A percentile compares a stretch with the other conserved stretches of the same genome.
Evolutionary conservation across 768 basidiomycete genomes (phyloP).

Genomic region (Leucogyrophana mollusca): DNA sequence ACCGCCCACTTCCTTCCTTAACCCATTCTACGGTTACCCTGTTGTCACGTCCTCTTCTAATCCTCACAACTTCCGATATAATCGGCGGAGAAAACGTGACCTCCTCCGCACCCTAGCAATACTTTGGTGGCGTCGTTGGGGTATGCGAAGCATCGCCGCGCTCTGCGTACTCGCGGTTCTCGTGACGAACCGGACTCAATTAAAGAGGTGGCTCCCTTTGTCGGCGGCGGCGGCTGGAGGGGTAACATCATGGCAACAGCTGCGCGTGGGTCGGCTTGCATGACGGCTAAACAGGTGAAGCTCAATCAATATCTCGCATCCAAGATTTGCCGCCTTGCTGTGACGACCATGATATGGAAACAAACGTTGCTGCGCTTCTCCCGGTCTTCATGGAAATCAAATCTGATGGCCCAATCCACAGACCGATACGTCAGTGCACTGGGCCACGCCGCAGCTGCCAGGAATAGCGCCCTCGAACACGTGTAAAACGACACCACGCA

Average conservation of each 20-base stretch:
- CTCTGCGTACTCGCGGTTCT: conserved; percentile 31
- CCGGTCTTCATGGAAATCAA: too few relatives aligned
- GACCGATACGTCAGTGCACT: too few relatives aligned
- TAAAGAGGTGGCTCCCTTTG: conserved; percentile 2
- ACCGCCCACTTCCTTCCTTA: conserved; percentile 58
- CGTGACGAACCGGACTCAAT: conserved; percentile 25
- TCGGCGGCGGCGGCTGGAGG: neutral
- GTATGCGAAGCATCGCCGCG: conserved; percentile 36
- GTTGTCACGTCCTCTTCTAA: conserved; percentile 28
- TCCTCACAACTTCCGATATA: conserved; percentile 49
- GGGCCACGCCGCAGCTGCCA: too few relatives aligned
- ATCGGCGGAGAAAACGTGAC: conserved; percentile 69
- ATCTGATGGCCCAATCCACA: too few relatives aligned
- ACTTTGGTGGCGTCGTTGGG: conserved; percentile 71
- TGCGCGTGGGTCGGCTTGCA: neutral
- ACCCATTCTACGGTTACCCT: conserved; percentile 80
- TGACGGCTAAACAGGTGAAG: neutral
- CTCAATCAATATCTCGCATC: too few relatives aligned
- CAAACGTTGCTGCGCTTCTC: too few relatives aligned
- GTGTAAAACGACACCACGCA: neutral
- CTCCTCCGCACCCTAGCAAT: conserved; percentile 57
- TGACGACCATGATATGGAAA: too few relatives aligned
- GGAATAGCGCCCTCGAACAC: too few relatives aligned
- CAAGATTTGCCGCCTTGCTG: too few relatives aligned
- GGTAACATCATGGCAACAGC: neutral